Evolutionary conservation across 1,139 yeast genomes (phyloP).

Genomic region (Pneumocystis wakefieldiae): DNA sequence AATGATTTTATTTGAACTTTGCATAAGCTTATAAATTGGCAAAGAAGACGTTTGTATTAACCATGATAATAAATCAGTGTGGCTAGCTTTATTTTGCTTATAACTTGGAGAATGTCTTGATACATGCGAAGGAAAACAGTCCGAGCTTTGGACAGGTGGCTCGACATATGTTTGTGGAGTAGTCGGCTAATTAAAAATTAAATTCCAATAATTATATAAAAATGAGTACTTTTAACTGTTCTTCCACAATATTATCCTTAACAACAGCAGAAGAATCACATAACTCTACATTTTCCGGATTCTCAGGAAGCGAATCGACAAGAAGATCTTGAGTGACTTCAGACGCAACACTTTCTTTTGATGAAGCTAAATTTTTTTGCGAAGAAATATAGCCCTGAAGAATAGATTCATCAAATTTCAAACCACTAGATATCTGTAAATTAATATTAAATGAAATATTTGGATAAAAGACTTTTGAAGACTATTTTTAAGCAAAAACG

Average conservation of each 20-base stretch:
- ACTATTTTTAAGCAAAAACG: background rate
- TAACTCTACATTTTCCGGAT: background rate
- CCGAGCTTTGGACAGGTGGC: background rate
- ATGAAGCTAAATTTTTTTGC: background rate
- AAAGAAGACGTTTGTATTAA: slow-evolving; percentile 72
- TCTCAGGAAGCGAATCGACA: background rate
- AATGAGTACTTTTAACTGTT: background rate
- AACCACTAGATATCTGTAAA: background rate
- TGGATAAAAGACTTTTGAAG: background rate
- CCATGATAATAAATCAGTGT: slow-evolving; percentile 44
- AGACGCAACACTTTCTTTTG: background rate
- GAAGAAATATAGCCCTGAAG: background rate
- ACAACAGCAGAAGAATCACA: background rate
- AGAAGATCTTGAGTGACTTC: background rate
- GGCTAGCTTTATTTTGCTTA: background rate
- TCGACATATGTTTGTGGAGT: background rate
- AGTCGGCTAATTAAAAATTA: background rate
- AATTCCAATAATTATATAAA: background rate
- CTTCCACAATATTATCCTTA: background rate
- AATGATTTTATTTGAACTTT: slow-evolving; percentile 72
- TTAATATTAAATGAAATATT: background rate
- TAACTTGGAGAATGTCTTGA: background rate
- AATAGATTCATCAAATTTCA: background rate
- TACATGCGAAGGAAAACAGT: background rate
- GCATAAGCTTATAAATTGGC: slow-evolving; percentile 66